phyloP scores from a whole-genome alignment of 2,329 filamentous ascomycete genomes.

The Penicillium occitanis region DNA sequence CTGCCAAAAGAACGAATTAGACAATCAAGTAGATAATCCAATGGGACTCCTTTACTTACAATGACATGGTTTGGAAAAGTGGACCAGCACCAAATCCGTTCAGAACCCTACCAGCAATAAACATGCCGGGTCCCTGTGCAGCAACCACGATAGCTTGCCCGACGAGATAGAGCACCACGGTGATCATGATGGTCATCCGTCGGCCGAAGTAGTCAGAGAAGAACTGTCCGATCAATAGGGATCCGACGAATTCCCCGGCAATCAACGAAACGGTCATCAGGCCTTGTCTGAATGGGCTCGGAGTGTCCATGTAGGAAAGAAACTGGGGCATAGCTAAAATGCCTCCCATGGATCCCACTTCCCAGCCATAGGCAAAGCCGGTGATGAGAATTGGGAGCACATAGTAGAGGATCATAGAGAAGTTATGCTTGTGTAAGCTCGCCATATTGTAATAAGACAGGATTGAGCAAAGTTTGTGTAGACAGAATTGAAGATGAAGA shows the following conservation, averaged over 20 bases:
- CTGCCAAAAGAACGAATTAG: background rate
- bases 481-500: background rate
- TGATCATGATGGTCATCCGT: background rate
- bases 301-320: constrained; percentile 5
- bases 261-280: constrained; percentile 3
- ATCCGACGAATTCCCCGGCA: constrained; percentile 9
- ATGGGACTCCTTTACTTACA: constrained; percentile 1
- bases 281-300: constrained; percentile 3
- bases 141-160: constrained; percentile 7
- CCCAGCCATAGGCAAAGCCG: constrained; percentile 10
- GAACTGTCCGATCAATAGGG: constrained; percentile 4
- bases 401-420: constrained; percentile 1
- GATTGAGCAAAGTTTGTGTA: background rate
- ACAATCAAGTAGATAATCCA: background rate
- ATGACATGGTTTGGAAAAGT: constrained; percentile 3
- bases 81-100: constrained; percentile 9
- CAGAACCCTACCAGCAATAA: constrained; percentile 6
- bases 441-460: background rate
- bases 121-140: constrained; percentile 3
- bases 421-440: background rate
- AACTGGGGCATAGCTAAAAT: constrained; percentile 11
- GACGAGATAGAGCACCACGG: constrained; percentile 3
- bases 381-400: background rate
- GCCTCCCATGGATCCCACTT: constrained; percentile 2
- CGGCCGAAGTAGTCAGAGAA: background rate